Evolutionary conservation across 2,329 filamentous ascomycete species (phyloP).

Genomic region (Rhynchosporium secalis): DNA sequence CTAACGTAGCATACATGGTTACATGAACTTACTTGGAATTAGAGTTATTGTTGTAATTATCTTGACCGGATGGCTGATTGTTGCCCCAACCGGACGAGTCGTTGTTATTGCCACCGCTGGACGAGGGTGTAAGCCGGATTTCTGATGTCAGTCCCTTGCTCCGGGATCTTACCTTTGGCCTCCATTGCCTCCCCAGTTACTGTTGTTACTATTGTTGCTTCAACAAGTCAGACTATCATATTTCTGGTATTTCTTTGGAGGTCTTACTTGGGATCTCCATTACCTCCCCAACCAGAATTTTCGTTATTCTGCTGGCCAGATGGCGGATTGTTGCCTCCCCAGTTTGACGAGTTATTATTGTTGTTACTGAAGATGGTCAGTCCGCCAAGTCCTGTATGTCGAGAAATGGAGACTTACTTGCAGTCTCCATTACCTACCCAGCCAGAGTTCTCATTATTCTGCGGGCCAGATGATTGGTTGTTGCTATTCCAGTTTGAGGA

Average conservation of each 20-base stretch:
- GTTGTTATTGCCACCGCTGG: slow-evolving; percentile 16
- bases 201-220: slow-evolving; percentile 12
- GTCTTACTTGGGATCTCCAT: neutral
- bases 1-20: too few species aligned
- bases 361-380: too few species aligned
- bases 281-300: slow-evolving; percentile 2
- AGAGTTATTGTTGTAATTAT: neutral
- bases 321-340: neutral
- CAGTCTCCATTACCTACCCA: neutral
- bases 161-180: neutral
- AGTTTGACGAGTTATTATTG: slow-evolving; percentile 12
- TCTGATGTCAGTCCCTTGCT: neutral
- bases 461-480: slow-evolving; percentile 1
- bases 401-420: too few species aligned
- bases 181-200: slow-evolving; percentile 7
- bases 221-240: neutral
- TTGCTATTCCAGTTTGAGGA: slow-evolving; percentile 6
- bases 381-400: too few species aligned
- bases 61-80: slow-evolving; percentile 1
- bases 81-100: slow-evolving; percentile 17
- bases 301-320: neutral
- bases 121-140: too few species aligned
- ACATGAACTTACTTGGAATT: too few species aligned
- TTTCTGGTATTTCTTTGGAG: neutral
- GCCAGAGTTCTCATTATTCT: slow-evolving; percentile 2